These are phyloP conservation scores for Cardiospermum halicacabum DNA, from an alignment of 345 rosid species.

Conservation along the genomic window DNA sequence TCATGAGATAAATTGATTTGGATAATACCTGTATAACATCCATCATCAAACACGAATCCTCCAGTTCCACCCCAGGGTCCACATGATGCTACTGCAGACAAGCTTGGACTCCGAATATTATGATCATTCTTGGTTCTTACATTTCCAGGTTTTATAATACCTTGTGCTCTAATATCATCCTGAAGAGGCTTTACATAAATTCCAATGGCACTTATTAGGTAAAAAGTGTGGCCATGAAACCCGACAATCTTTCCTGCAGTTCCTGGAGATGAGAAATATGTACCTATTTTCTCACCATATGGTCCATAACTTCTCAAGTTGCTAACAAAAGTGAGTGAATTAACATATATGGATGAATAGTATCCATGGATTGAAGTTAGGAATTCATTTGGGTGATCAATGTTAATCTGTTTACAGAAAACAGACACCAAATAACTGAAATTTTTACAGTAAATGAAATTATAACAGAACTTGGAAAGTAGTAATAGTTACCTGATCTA, in stretches of 20 bases:
- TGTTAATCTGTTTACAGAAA: too few species aligned
- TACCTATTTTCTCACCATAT: constrained; percentile 70
- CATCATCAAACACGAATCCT: constrained; percentile 71
- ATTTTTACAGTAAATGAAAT: too few species aligned
- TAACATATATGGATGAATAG: constrained; percentile 45
- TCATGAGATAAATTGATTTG: constrained; percentile 64
- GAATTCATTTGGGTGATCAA: constrained; percentile 70
- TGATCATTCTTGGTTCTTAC: constrained; percentile 50
- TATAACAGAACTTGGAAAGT: too few species aligned
- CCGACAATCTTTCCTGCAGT: constrained; percentile 63
- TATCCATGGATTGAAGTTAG: constrained; percentile 64
- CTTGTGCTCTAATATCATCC: constrained; percentile 32
- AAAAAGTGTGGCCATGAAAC: constrained; percentile 81
- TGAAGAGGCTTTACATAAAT: constrained; percentile 43
- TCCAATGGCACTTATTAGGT: constrained; percentile 63
- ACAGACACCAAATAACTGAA: too few species aligned
- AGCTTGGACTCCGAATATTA: constrained; percentile 56
- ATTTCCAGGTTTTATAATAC: constrained; percentile 22
- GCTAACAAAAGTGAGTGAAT: constrained; percentile 72
- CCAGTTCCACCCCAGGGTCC: constrained; percentile 95
- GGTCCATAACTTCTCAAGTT: constrained; percentile 71
- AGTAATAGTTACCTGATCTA: too few species aligned
- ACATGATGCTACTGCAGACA: too few species aligned
- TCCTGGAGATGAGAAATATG: constrained; percentile 51
- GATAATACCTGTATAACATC: constrained; percentile 59